Percentiles rank a stretch among this genome's conserved stretches.
phyloP scores from a whole-genome alignment of 306 rosid species.

The Pyrus pyrifolia region DNA sequence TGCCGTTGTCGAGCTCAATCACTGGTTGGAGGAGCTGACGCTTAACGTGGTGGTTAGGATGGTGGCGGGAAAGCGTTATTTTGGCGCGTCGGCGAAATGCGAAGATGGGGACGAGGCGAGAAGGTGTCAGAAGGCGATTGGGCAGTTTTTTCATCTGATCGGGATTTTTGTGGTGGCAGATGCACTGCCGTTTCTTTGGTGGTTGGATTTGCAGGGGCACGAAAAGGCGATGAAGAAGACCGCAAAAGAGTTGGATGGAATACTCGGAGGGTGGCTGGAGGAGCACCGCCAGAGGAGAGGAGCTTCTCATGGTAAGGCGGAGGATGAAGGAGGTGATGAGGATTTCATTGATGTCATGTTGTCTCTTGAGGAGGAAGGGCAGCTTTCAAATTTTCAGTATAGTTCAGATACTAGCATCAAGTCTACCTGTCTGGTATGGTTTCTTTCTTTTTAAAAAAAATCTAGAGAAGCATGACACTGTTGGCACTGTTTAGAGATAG shows the following conservation, averaged over 20 bases:
- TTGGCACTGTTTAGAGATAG: too few relatives aligned
- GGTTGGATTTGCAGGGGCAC: constrained; percentile 50
- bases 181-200: constrained; percentile 42
- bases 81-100: constrained; percentile 27
- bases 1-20: constrained; percentile 23
- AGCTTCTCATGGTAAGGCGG: neutral
- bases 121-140: constrained; percentile 39
- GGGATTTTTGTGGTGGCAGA: constrained; percentile 47
- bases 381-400: constrained; percentile 26
- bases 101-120: constrained; percentile 20
- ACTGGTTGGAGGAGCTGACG: constrained; percentile 39
- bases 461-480: too few relatives aligned
- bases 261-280: constrained; percentile 44
- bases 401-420: constrained; percentile 40
- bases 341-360: constrained; percentile 64
- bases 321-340: constrained; percentile 19
- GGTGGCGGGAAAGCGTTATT: constrained; percentile 52
- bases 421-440: constrained; percentile 55
- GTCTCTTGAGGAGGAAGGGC: constrained; percentile 32
- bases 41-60: constrained; percentile 47
- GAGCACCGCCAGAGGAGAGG: constrained; percentile 36
- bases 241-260: constrained; percentile 41
- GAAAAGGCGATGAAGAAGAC: constrained; percentile 59
- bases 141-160: constrained; percentile 37
- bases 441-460: neutral